phyloP scores from a whole-genome alignment of 306 rosid genomes.

The Dalbergia oliveri region DNA sequence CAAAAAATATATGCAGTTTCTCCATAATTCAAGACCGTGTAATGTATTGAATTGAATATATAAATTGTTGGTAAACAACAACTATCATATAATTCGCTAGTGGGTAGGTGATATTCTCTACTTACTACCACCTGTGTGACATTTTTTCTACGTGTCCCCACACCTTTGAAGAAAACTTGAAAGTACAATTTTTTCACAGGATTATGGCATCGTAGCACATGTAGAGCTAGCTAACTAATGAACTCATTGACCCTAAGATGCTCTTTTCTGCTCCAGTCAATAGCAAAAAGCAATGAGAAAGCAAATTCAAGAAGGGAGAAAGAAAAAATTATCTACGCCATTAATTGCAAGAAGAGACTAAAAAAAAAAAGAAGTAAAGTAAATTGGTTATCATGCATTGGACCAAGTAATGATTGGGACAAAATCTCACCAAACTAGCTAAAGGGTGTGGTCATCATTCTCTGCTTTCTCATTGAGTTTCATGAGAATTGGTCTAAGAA shows the following conservation, averaged over 20 bases:
- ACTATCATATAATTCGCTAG: slow-evolving; percentile 46
- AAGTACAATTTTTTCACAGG: slow-evolving; percentile 38
- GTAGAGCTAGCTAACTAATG: slow-evolving; percentile 18
- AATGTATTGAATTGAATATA: slow-evolving; percentile 23
- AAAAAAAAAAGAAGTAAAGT: neutral
- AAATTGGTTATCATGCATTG: slow-evolving; percentile 31
- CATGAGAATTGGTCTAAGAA: slow-evolving; percentile 24
- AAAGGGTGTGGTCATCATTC: slow-evolving; percentile 38
- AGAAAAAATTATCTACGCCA: neutral
- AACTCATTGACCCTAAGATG: slow-evolving; percentile 29
- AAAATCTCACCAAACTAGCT: slow-evolving; percentile 56
- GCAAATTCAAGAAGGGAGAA: neutral
- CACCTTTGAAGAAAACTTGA: slow-evolving; percentile 42
- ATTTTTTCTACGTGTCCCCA: slow-evolving; percentile 54
- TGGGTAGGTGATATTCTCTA: slow-evolving; percentile 55
- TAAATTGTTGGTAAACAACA: slow-evolving; percentile 49
- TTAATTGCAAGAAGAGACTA: neutral
- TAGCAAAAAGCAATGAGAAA: slow-evolving; percentile 22
- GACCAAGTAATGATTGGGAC: slow-evolving; percentile 55
- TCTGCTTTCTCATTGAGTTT: slow-evolving; percentile 45
- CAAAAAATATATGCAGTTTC: neutral
- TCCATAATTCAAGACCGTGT: neutral
- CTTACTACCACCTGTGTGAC: slow-evolving; percentile 60
- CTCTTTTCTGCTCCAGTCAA: slow-evolving; percentile 19
- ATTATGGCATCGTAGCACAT: slow-evolving; percentile 2